Evolutionary conservation across 768 basidiomycete genomes (phyloP).

Genomic region (Kwoniella shandongensis): DNA sequence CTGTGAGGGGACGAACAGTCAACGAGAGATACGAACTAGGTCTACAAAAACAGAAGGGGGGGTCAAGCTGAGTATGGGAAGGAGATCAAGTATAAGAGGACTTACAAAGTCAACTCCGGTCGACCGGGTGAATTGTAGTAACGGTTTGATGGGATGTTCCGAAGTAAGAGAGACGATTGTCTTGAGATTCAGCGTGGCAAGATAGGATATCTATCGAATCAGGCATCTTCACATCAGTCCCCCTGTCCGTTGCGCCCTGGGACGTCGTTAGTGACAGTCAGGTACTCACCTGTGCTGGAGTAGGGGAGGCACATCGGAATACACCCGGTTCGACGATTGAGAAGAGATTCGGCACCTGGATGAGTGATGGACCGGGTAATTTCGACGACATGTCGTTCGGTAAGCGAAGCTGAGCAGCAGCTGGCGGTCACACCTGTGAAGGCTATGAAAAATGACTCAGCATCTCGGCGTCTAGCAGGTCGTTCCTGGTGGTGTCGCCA

Average conservation of each 20-base stretch:
- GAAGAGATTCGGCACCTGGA: conserved; percentile 44
- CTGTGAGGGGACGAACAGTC: conserved; percentile 12
- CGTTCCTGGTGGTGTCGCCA: too few relatives aligned
- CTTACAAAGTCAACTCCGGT: conserved; percentile 48
- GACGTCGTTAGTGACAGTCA: not conserved
- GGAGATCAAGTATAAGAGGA: too few relatives aligned
- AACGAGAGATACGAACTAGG: not conserved
- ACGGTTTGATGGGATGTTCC: conserved; percentile 46
- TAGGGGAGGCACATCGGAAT: conserved; percentile 43
- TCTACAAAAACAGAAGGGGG: not conserved
- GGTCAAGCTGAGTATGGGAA: too few relatives aligned
- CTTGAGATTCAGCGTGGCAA: conserved; percentile 37
- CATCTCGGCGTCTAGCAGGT: too few relatives aligned
- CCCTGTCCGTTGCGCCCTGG: too few relatives aligned
- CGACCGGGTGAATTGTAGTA: conserved; percentile 30
- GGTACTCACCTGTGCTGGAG: conserved; percentile 36
- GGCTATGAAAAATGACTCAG: too few relatives aligned
- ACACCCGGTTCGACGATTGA: conserved; percentile 49
- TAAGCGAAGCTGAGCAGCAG: too few relatives aligned
- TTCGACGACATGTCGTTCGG: conserved; percentile 14
- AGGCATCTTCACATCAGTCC: conserved; percentile 1
- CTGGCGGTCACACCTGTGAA: too few relatives aligned
- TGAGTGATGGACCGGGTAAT: conserved; percentile 29
- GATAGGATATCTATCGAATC: conserved; percentile 38
- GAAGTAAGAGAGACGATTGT: conserved; percentile 49